These are phyloP conservation scores for Kwoniella newhampshirensis DNA, from an alignment of 768 basidiomycete species.

Conservation along the genomic window DNA sequence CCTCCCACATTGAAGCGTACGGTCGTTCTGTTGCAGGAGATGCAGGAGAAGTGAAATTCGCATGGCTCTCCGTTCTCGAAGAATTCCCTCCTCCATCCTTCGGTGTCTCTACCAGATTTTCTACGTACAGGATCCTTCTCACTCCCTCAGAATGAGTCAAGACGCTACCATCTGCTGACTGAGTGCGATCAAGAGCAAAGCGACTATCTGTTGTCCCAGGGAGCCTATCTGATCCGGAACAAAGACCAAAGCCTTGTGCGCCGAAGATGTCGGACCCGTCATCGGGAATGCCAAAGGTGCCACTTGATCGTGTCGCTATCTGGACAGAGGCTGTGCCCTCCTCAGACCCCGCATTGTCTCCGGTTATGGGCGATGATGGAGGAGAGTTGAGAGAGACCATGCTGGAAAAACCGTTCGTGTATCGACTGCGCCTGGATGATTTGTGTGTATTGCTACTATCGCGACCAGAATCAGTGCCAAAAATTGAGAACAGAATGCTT, in stretches of 20 bases:
- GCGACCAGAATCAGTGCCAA: background rate
- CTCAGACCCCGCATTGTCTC: background rate
- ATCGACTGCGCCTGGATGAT: slow-evolving; percentile 9
- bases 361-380: slow-evolving; percentile 1
- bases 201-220: background rate
- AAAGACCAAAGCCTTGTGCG: background rate
- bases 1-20: no score
- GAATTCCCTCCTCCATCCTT: background rate
- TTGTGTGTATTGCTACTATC: slow-evolving; percentile 8
- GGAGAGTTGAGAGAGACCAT: slow-evolving; percentile 6
- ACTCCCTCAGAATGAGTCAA: slow-evolving; percentile 13
- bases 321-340: slow-evolving; percentile 6
- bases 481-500: slow-evolving; percentile 16
- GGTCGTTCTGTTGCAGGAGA: no score
- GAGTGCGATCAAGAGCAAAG: slow-evolving; percentile 2
- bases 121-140: slow-evolving; percentile 18
- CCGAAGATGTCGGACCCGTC: slow-evolving; percentile 28
- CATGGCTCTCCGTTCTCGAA: no score
- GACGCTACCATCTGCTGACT: slow-evolving; percentile 14
- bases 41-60: no score
- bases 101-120: slow-evolving; percentile 16
- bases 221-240: background rate
- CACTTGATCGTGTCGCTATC: slow-evolving; percentile 29
- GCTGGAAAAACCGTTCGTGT: slow-evolving; percentile 1
- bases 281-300: slow-evolving; percentile 41